These are phyloP conservation scores for Mimosa bimucronata DNA, from an alignment of 306 rosid species.

Conservation along the genomic window DNA sequence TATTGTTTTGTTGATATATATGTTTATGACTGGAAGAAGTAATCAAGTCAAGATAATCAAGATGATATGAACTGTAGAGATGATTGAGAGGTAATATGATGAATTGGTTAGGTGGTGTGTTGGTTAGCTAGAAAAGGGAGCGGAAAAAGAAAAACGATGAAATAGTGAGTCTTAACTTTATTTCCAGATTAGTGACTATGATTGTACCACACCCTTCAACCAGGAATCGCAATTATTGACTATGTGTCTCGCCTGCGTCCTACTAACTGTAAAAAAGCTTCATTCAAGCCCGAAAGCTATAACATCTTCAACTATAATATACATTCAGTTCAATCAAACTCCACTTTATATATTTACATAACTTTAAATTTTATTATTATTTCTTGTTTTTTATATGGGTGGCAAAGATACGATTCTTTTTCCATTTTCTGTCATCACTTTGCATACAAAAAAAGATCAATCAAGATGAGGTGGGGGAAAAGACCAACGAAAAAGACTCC, in stretches of 20 bases:
- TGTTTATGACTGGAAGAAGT: no score
- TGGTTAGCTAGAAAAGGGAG: not conserved
- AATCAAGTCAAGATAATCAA: no score
- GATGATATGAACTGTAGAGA: not conserved
- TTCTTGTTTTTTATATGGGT: not conserved
- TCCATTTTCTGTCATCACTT: not conserved
- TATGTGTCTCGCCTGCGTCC: not conserved
- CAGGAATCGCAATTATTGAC: not conserved
- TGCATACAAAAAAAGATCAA: slow-evolving; percentile 6
- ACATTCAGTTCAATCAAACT: not conserved
- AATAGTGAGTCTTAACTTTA: not conserved
- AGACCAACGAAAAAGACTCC: not conserved
- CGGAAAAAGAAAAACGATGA: not conserved
- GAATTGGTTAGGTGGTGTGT: not conserved
- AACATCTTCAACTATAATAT: not conserved
- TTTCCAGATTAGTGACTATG: not conserved
- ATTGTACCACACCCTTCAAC: not conserved
- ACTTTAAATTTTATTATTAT: no score
- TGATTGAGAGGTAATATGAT: not conserved
- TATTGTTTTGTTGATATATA: no score
- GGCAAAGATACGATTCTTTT: not conserved
- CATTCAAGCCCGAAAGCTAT: not conserved
- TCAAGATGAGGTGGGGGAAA: slow-evolving; percentile 14
- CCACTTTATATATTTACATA: not conserved
- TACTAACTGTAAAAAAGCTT: not conserved